phyloP scores from a whole-genome alignment of 2,329 filamentous ascomycete species.

The Leptographium flavum region DNA sequence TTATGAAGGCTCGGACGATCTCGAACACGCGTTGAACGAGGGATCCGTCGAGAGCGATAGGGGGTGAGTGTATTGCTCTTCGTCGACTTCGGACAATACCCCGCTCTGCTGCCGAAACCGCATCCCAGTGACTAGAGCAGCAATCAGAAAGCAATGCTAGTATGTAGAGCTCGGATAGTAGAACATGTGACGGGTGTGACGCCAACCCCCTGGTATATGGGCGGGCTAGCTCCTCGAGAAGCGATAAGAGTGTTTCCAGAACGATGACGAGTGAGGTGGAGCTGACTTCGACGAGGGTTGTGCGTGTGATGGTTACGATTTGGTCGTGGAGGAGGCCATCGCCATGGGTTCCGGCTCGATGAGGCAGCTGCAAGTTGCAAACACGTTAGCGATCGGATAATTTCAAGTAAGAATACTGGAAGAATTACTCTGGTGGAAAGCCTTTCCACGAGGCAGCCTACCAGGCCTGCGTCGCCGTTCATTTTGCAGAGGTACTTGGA shows the following conservation, averaged over 20 bases:
- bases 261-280: conserved; percentile 36
- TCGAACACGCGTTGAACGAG: conserved; percentile 43
- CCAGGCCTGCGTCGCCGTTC: conserved; percentile 45
- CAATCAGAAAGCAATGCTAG: conserved; percentile 50
- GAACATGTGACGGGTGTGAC: conserved; percentile 42
- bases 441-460: conserved; percentile 48
- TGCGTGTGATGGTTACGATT: conserved; percentile 43
- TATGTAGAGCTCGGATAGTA: conserved; percentile 52
- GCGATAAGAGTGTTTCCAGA: conserved; percentile 39
- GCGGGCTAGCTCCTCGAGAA: conserved; percentile 44
- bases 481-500: conserved; percentile 22
- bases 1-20: conserved; percentile 38
- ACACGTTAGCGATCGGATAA: neutral
- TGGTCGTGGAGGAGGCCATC: conserved; percentile 47
- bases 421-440: conserved; percentile 42
- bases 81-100: neutral
- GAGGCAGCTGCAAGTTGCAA: conserved; percentile 35
- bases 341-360: conserved; percentile 43
- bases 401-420: neutral
- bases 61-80: conserved; percentile 16
- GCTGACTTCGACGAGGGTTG: conserved; percentile 47
- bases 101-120: conserved; percentile 10
- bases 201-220: conserved; percentile 33
- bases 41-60: conserved; percentile 30
- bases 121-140: conserved; percentile 45